Evolutionary conservation across 257 asterid species (phyloP).

Genomic region (Buddleja alternifolia): DNA sequence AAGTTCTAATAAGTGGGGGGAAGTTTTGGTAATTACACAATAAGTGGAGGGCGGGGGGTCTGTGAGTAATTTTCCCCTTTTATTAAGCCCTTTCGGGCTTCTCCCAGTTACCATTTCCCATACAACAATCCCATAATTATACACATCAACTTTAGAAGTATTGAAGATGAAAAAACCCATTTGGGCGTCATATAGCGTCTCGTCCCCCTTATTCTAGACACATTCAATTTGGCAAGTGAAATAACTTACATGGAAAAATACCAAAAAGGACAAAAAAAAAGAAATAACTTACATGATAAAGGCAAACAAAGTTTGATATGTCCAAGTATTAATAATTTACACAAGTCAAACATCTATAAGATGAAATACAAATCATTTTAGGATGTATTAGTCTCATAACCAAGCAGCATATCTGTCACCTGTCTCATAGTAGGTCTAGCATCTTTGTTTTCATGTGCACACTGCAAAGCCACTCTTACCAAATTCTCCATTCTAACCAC

Average conservation of each 20-base stretch:
- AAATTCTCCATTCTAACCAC: constrained; percentile 27
- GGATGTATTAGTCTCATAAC: neutral
- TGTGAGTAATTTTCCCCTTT: too few relatives aligned
- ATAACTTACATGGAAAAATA: too few relatives aligned
- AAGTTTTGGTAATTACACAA: too few relatives aligned
- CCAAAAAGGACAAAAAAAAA: too few relatives aligned
- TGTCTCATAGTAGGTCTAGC: constrained; percentile 46
- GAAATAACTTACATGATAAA: too few relatives aligned
- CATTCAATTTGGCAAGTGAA: too few relatives aligned
- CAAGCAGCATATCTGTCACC: constrained; percentile 36
- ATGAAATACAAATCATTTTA: too few relatives aligned
- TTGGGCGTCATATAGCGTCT: constrained; percentile 59
- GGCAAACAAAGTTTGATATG: too few relatives aligned
- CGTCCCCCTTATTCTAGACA: constrained; percentile 45
- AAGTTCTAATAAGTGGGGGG: too few relatives aligned
- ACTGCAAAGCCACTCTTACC: constrained; percentile 36
- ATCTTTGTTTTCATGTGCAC: constrained; percentile 39
- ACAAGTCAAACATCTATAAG: too few relatives aligned
- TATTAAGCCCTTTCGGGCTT: constrained; percentile 6
- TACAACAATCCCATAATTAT: constrained; percentile 49
- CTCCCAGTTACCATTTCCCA: constrained; percentile 43
- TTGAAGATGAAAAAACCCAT: constrained; percentile 46
- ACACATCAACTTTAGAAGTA: constrained; percentile 52
- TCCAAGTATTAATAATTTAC: too few relatives aligned
- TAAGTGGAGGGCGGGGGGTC: too few relatives aligned